Evolutionary conservation across 129 eudicot genomes (phyloP), one percentile per base, ranked within the genome.

Genomic region (Flaveria bidentis): DNA sequence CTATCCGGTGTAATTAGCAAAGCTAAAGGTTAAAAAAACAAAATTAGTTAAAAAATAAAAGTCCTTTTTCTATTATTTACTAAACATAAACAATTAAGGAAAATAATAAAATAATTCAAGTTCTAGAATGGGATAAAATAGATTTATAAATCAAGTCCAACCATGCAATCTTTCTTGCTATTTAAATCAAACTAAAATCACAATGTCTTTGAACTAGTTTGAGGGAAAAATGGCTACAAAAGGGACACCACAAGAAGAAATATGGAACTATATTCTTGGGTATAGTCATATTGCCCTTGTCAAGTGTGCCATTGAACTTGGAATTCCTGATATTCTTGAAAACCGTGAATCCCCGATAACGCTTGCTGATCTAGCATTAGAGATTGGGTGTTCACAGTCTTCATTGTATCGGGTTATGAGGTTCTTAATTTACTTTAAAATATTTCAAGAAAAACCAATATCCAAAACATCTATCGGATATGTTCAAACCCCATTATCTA

Each of bases 261-360:
- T 65, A 6, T 65, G 70, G 70, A 65, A 65, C 22, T 39, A 65
- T 65, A 39, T 65, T 65, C 23, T n/a, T 33, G 70, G 70, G 15
- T 65, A 1, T 15, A 7, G 15, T 65, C 70, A 6, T 14, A 36
- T 65, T 36, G 70, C 70, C 8, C 23, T 65, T 15, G 13, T 65
- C 12, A 65, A 39, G 49, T 65, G 70, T 65, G 50, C 70, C 50
- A 65, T 65, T 36, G 70, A 65, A 14, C 70, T 65, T 6, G 26
- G 26, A 0, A 65, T 65, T 16, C 49, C 70, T 6, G 70, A 36
- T 33, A 33, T 65, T 36, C 70, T 65, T 12, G 70, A 65, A 65
- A 65, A 65, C 14, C 50, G 4, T 65, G 47, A 39, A 15, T 33
- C 47, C 23, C 70, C 70, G 47, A 65, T 65, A 39, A 65, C 70